phyloP scores from a whole-genome alignment of 257 asterid species.

The Gardenia jasminoides region DNA sequence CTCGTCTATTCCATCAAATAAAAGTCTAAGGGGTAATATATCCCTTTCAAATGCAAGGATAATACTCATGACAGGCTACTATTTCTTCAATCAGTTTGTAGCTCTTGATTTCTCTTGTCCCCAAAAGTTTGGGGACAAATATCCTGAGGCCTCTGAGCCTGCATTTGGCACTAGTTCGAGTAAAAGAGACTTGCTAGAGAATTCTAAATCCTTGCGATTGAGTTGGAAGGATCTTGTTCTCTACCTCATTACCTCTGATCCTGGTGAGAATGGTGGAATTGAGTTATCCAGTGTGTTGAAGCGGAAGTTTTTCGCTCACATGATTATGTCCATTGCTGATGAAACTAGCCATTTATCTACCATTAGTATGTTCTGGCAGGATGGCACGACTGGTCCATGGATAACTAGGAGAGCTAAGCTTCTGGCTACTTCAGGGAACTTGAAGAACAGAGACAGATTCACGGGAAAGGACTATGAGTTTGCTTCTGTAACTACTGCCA shows the following conservation, averaged over 20 bases:
- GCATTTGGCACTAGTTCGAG: conserved; percentile 38
- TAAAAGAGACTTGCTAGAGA: conserved; percentile 35
- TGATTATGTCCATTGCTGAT: conserved; percentile 51
- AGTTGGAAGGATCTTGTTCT: conserved; percentile 53
- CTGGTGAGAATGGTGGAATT: conserved; percentile 38
- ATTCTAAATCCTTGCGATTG: conserved; percentile 59
- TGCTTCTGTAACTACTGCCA: conserved; percentile 72
- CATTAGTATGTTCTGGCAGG: conserved; percentile 76
- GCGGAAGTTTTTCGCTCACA: conserved; percentile 47
- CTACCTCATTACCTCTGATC: conserved; percentile 48
- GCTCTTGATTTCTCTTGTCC: conserved; percentile 64
- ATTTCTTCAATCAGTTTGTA: conserved; percentile 65
- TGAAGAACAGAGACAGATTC: conserved; percentile 45
- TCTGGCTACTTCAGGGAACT: conserved; percentile 71
- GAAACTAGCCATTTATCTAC: conserved; percentile 47
- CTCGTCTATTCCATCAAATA: conserved; percentile 31
- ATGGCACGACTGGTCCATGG: conserved; percentile 75
- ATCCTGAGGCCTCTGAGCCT: conserved; percentile 37
- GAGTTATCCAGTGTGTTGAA: conserved; percentile 31
- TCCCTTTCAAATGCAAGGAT: conserved; percentile 74
- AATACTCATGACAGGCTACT: conserved; percentile 54
- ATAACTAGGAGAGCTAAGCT: conserved; percentile 74
- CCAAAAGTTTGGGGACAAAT: conserved; percentile 32
- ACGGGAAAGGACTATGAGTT: conserved; percentile 65
- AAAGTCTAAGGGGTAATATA: conserved; percentile 52